Conservation (phyloP, 495 filamentous ascomycete species). For the Xylaria sp. region DNA sequence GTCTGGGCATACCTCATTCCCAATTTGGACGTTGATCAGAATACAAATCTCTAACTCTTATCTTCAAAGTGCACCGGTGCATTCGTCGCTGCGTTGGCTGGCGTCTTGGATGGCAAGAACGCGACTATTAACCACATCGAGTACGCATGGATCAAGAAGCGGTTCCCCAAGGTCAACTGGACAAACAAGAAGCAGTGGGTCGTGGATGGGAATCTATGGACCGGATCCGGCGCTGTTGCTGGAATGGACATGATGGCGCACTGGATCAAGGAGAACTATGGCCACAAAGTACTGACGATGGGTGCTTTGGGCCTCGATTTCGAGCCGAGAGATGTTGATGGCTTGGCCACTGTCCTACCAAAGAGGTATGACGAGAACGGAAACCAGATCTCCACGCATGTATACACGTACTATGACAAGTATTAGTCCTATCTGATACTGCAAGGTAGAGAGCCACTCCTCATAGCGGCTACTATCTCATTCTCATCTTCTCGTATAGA, state of each 20-base stretch:
- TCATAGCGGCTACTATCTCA: no score
- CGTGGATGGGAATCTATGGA: constrained; percentile 48
- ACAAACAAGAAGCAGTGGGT: constrained; percentile 44
- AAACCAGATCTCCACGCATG: constrained; percentile 38
- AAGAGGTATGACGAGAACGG: constrained; percentile 32
- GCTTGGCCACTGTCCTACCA: constrained; percentile 25
- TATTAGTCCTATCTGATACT: neutral
- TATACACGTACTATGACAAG: constrained; percentile 28
- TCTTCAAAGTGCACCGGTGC: constrained; percentile 40
- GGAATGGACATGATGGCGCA: constrained; percentile 50
- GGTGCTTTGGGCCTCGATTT: constrained; percentile 25
- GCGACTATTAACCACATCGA: constrained; percentile 44
- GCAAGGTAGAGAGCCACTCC: no score
- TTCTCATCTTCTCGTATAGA: no score
- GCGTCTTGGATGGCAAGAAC: constrained; percentile 37
- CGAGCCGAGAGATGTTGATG: constrained; percentile 19
- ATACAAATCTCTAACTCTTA: neutral
- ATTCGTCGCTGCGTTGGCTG: constrained; percentile 31
- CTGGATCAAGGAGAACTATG: constrained; percentile 44
- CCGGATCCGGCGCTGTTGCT: constrained; percentile 43
- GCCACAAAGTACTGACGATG: constrained; percentile 26
- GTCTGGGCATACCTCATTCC: neutral
- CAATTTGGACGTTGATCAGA: neutral
- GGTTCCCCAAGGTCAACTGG: constrained; percentile 45
- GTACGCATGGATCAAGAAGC: constrained; percentile 31